Base-by-base conservation (phyloP, 495 filamentous ascomycete species). In the Beverwykella pulmonaria region DNA sequence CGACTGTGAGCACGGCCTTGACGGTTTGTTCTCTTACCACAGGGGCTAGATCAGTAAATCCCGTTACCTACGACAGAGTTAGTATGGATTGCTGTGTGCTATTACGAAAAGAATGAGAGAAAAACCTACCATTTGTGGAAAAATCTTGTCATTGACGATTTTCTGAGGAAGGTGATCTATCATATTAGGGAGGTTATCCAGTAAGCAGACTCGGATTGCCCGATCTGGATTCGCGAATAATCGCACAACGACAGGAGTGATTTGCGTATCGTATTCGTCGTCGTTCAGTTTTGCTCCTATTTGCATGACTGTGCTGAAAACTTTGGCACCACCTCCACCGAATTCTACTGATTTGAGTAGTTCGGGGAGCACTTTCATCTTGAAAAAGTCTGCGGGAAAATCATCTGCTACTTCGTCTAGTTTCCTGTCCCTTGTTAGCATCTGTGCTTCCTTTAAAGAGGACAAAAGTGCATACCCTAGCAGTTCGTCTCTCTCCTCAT, bases 331-430 rank as follows among this genome's bases (percentile, higher is more conserved):
- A 44, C 95, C 94, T 25, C 94, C 94, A 25, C 94, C 95, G 77
- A 97, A 98, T 71, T 98, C 94, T 9, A 98, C 92, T 0, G 92
- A 94, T 71, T 97, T 98, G 0, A 98, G 81, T n/a, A 98, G 80
- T 74, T 98, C 94, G 0, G 94, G 94, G 17, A 98, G 82, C 12
- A 98, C 86, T 71, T 98, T 98, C 86, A 94, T 90, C 74, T 93
- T 96, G 80, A 97, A 94, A 75, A 94, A 98, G 59, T 97, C 93
- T 71, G 97, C 94, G 0, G 94, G 94, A 67, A 98, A 97, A 74
- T 97, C 92, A 65, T 96, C 92, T 0, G 91, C 88, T 5, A 95
- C 84, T 53, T 89, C 82, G 69, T 96, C 92, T 4, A 98, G 83
- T 75, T 95, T 89, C 73, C 90, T 94, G 52, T 20, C 6, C 23